Conservation (phyloP, 2,329 filamentous ascomycete genomes). For the Penicillium sp. region DNA sequence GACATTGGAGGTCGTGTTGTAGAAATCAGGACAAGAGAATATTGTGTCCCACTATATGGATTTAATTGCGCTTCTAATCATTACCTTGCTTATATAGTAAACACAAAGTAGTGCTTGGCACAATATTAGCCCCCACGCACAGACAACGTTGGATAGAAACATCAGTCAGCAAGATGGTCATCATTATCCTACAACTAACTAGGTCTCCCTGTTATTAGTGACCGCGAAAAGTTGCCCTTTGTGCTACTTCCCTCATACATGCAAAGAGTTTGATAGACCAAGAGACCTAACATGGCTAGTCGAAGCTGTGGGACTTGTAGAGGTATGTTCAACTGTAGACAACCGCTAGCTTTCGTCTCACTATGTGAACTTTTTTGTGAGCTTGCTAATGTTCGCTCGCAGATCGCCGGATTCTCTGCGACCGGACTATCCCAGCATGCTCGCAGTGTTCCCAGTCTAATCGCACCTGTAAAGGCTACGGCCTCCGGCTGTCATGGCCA, state of each 20-base stretch:
- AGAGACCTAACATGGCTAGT: background rate
- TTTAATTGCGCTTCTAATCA: too few relatives aligned
- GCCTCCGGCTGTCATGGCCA: background rate
- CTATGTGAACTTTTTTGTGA: background rate
- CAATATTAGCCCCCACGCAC: background rate
- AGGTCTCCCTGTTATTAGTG: background rate
- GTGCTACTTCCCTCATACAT: background rate
- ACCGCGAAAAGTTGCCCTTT: background rate
- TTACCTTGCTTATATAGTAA: background rate
- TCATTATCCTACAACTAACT: too few relatives aligned
- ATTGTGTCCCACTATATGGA: background rate
- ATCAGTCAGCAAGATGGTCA: background rate
- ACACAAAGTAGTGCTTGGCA: background rate
- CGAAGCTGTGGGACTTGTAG: background rate
- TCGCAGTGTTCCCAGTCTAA: background rate
- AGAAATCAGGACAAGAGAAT: background rate
- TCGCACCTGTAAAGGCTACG: background rate
- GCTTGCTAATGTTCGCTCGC: background rate
- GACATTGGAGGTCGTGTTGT: background rate
- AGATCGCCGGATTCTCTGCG: background rate
- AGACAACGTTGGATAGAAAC: background rate
- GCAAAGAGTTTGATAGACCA: background rate
- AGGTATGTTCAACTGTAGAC: background rate
- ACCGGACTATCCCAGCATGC: background rate
- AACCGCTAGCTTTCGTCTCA: background rate